Percentiles rank a stretch among this genome's conserved stretches.
Conservation (phyloP, 2,329 filamentous ascomycete genomes). For the Nothophoma quercina region DNA sequence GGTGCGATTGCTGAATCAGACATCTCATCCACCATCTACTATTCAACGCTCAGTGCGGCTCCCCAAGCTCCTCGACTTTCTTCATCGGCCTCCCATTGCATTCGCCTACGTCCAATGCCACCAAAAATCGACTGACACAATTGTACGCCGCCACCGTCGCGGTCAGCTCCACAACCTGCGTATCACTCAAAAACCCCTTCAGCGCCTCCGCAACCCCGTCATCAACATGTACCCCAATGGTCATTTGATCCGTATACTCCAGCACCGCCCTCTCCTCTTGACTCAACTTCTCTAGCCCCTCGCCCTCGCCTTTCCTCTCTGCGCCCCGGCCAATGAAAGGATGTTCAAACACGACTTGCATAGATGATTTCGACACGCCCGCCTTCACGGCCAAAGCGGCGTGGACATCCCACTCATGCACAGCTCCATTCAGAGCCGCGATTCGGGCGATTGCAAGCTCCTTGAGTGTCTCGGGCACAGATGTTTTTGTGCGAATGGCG, state of each 20-base stretch:
- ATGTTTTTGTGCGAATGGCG: constrained; percentile 63
- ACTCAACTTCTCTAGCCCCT: constrained; percentile 48
- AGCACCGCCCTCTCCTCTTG: constrained; percentile 71
- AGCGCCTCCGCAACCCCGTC: constrained; percentile 72
- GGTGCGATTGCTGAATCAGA: too few species aligned
- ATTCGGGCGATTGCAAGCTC: constrained; percentile 84
- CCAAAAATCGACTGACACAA: constrained; percentile 82
- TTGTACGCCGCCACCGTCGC: constrained; percentile 83
- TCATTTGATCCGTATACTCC: constrained; percentile 84
- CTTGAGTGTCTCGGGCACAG: constrained; percentile 61
- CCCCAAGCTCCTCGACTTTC: constrained; percentile 37
- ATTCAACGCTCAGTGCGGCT: not conserved
- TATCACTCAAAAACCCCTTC: constrained; percentile 68
- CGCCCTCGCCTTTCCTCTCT: constrained; percentile 17
- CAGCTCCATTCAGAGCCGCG: constrained; percentile 81
- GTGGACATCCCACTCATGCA: constrained; percentile 87
- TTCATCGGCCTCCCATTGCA: constrained; percentile 48
- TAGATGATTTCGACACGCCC: constrained; percentile 66
- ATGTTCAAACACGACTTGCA: constrained; percentile 55
- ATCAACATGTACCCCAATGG: constrained; percentile 71
- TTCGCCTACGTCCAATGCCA: constrained; percentile 74
- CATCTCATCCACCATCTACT: not conserved
- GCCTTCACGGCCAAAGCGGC: constrained; percentile 68
- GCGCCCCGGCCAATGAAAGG: constrained; percentile 30
- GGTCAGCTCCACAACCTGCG: constrained; percentile 81